These are phyloP conservation scores for Cudoniella acicularis DNA, from an alignment of 495 filamentous ascomycete species.

Conservation along the genomic window DNA sequence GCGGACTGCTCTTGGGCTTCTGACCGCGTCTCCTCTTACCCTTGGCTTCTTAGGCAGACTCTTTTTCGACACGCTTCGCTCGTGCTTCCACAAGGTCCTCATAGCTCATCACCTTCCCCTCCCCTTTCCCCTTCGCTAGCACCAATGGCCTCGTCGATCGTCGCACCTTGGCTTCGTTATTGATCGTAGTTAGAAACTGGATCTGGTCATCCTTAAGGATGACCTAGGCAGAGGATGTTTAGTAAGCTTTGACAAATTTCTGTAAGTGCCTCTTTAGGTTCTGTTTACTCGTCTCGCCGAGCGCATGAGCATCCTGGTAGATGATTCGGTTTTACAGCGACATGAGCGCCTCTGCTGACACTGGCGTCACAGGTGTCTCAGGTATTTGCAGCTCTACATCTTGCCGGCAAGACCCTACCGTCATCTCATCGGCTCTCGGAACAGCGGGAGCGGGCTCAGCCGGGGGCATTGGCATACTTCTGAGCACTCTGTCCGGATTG, in stretches of 20 bases:
- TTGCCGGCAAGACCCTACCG: conserved; percentile 23
- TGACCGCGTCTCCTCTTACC: too few relatives aligned
- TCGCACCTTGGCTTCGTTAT: conserved; percentile 22
- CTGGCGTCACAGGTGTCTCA: conserved; percentile 27
- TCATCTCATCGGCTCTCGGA: conserved; percentile 23
- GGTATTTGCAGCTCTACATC: conserved; percentile 23
- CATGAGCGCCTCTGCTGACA: too few relatives aligned
- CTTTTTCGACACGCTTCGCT: conserved; percentile 26
- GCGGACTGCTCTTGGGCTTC: too few relatives aligned
- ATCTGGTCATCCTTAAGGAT: conserved; percentile 7
- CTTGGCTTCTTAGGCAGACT: conserved; percentile 15
- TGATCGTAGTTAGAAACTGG: conserved; percentile 21
- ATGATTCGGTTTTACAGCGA: too few relatives aligned
- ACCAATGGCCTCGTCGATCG: conserved; percentile 26
- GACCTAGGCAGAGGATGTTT: too few relatives aligned
- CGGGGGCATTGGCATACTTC: conserved; percentile 23
- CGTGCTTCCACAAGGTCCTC: conserved; percentile 31
- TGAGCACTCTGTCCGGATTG: conserved; percentile 33
- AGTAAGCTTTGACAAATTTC: too few relatives aligned
- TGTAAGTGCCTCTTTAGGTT: too few relatives aligned
- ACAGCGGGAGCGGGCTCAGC: conserved; percentile 22
- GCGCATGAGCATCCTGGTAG: too few relatives aligned
- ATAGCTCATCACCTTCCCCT: conserved; percentile 35
- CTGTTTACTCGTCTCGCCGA: too few relatives aligned
- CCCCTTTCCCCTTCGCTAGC: conserved; percentile 15